Conservation (phyloP, 192 early-diverging fungal genomes). For the Blastocladiella britannica region DNA sequence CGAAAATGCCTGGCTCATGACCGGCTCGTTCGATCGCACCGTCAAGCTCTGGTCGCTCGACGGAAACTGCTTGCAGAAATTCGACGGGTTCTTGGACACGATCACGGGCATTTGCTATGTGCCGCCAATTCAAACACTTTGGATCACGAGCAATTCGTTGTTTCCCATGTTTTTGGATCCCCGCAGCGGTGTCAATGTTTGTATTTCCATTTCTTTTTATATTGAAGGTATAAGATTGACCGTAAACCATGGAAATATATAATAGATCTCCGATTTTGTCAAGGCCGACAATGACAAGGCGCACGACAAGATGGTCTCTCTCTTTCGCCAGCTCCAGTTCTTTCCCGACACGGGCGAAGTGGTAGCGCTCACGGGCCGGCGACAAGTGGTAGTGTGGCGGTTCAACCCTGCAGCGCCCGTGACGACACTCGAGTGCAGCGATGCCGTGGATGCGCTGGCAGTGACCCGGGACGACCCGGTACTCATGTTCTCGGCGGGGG, state of each 20-base stretch:
- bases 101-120: slow-evolving; percentile 34
- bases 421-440: slow-evolving; percentile 26
- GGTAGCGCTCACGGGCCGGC: slow-evolving; percentile 20
- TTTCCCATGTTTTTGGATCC: slow-evolving; percentile 31
- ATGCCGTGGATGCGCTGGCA: slow-evolving; percentile 31
- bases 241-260: too few species aligned
- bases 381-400: slow-evolving; percentile 27
- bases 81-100: slow-evolving; percentile 35
- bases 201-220: too few species aligned
- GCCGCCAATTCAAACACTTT: slow-evolving; percentile 30
- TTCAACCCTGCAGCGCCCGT: slow-evolving; percentile 25
- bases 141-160: slow-evolving; percentile 30
- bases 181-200: slow-evolving; percentile 31
- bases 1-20: slow-evolving; percentile 22
- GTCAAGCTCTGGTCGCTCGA: slow-evolving; percentile 41
- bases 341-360: slow-evolving; percentile 29
- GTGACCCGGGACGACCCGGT: slow-evolving; percentile 34
- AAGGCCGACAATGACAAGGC: slow-evolving; percentile 14
- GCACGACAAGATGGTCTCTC: slow-evolving; percentile 11
- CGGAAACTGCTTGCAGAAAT: slow-evolving; percentile 32
- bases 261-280: slow-evolving; percentile 38
- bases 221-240: too few species aligned
- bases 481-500: slow-evolving; percentile 34
- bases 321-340: slow-evolving; percentile 24
- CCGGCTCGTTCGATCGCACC: slow-evolving; percentile 33